Evolutionary conservation across 2,329 filamentous ascomycete genomes (phyloP), one percentile per base, ranked within the genome.

Genomic region (Eurotiales sp.): DNA sequence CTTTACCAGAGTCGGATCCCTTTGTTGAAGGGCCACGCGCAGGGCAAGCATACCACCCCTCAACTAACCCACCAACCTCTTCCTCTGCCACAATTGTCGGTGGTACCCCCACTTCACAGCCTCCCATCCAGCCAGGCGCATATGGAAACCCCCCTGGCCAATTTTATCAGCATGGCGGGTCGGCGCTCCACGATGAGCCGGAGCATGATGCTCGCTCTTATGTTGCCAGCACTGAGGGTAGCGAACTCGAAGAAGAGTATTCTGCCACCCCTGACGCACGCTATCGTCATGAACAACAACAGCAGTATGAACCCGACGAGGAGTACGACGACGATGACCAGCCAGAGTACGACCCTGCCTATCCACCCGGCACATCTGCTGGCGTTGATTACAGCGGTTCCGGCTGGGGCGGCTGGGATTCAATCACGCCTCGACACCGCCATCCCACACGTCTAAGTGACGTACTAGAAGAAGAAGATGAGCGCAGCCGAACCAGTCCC

Each of bases 361-460:
- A 62, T 11, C 61, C 56, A 7, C 54, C 59, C 12, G 54, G 61
- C 36, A 57, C 63, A n/a, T 43, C 12, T 46, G 60, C 27, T 56
- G 60, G 63, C 17, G 71, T 80, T 15, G 86, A 90, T 61, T 90
- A 90, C 63, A 77, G 79, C 4, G 86, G 85, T 40, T 73, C 81
- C 40, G 83, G 80, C 19, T 89, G 85, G 68, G 84, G 76, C 2
- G 85, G 82, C 14, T 95, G 89, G 88, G 88, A 93, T 56, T 71
- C 73, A n/a, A 75, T 89, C 56, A 85, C 86, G 21, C 80, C 84
- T 5, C 67, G 76, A 51, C 90, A 95, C 68, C 88, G 93, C 59
- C 90, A 96, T 70, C 90, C 90, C 0, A 95, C 90, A 8, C 77
- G 91, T 51, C 75, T 96, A 56, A 95, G 90, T 67, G 90, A 95